phyloP scores from a whole-genome alignment of 768 basidiomycete genomes.

The Strobilomyces dryophilus region DNA sequence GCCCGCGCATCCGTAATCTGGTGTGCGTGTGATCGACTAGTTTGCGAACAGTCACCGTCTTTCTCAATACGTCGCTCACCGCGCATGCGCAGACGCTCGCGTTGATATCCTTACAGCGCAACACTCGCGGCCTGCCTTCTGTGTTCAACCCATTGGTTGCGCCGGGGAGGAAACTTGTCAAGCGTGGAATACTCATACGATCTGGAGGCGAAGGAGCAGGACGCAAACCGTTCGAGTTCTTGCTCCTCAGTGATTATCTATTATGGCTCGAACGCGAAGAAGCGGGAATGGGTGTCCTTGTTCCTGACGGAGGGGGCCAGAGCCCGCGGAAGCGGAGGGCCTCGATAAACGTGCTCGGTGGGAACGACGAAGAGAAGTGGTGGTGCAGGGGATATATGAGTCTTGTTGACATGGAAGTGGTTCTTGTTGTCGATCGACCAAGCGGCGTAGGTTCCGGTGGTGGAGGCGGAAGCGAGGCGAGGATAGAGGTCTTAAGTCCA shows the following conservation, averaged over 20 bases:
- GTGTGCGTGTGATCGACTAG: constrained; percentile 5
- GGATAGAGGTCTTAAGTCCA: constrained; percentile 74
- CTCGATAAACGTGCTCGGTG: constrained; percentile 21
- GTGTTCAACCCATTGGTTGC: constrained; percentile 72
- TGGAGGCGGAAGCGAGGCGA: constrained; percentile 40
- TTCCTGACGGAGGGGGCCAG: constrained; percentile 15
- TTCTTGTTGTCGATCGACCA: constrained; percentile 41
- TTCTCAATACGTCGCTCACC: constrained; percentile 75
- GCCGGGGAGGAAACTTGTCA: constrained; percentile 78
- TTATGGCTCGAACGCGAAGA: constrained; percentile 68
- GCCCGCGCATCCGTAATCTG: constrained; percentile 8
- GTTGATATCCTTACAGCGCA: constrained; percentile 74
- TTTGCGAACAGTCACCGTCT: constrained; percentile 55
- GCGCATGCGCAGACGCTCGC: constrained; percentile 73
- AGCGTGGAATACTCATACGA: constrained; percentile 60
- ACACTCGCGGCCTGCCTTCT: constrained; percentile 71
- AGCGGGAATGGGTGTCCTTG: constrained; percentile 19
- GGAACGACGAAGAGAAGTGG: constrained; percentile 63
- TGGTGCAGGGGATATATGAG: constrained; percentile 64
- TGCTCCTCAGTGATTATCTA: constrained; percentile 80
- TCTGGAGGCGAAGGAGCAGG: constrained; percentile 35
- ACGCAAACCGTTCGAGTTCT: constrained; percentile 54
- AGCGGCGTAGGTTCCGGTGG: constrained; percentile 1
- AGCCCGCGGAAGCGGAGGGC: constrained; percentile 14
- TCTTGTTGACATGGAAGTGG: constrained; percentile 74